phyloP scores from a whole-genome alignment of 805 yeast genomes.

The Cyberlindnera mycetangii region DNA sequence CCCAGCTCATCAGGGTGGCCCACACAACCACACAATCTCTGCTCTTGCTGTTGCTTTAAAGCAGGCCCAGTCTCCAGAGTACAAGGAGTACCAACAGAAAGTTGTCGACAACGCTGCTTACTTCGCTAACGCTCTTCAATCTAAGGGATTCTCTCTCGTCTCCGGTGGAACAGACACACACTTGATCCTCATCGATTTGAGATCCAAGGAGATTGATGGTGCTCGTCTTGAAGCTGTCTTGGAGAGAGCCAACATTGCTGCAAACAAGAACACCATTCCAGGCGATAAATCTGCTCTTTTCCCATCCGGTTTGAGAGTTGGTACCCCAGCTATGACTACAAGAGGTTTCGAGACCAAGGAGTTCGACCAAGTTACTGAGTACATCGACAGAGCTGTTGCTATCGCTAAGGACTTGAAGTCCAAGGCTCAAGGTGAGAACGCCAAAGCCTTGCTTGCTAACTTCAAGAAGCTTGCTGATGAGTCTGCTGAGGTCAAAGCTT shows the following conservation, averaged over 20 bases:
- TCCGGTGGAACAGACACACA: conserved; percentile 97
- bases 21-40: conserved; percentile 98
- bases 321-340: conserved; percentile 95
- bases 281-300: conserved; percentile 94
- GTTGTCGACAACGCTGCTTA: conserved; percentile 86
- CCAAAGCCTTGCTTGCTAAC: conserved; percentile 58
- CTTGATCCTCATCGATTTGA: conserved; percentile 86
- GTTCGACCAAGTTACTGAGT: conserved; percentile 75
- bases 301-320: conserved; percentile 95
- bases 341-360: conserved; percentile 84
- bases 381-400: conserved; percentile 75
- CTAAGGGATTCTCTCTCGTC: conserved; percentile 75
- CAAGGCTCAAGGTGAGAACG: conserved; percentile 52
- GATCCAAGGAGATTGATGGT: conserved; percentile 90
- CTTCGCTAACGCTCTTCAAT: conserved; percentile 70
- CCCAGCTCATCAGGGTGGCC: conserved; percentile 99
- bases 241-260: conserved; percentile 91
- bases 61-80: conserved; percentile 90
- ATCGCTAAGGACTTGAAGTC: conserved; percentile 61
- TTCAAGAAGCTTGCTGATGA: conserved; percentile 72
- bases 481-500: conserved; percentile 53
- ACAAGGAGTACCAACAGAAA: conserved; percentile 82
- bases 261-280: conserved; percentile 96
- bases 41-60: conserved; percentile 96
- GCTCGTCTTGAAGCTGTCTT: conserved; percentile 95